A percentile compares a stretch with the other conserved stretches of the same genome.
phyloP scores from a whole-genome alignment of 1,284 basidiomycete species.

The Coriolopsis trogii region DNA sequence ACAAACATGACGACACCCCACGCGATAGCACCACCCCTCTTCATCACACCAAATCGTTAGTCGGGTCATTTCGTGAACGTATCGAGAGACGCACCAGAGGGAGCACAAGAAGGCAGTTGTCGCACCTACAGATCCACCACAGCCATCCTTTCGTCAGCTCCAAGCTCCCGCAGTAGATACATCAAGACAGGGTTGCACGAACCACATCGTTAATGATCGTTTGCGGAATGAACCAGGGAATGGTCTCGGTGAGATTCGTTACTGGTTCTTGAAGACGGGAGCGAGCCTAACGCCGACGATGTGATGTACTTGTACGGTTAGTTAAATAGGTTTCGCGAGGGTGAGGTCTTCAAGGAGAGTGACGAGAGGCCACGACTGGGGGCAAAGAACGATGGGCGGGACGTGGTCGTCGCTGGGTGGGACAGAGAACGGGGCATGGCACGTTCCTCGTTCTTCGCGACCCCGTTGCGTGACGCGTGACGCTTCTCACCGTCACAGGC shows the following conservation, averaged over 20 bases:
- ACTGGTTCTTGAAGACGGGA: slow-evolving; percentile 23
- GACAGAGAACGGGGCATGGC: slow-evolving; percentile 23
- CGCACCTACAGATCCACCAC: slow-evolving; percentile 51
- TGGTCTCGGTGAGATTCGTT: slow-evolving; percentile 18
- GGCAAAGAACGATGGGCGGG: slow-evolving; percentile 22
- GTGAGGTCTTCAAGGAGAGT: slow-evolving; percentile 23
- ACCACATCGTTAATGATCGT: slow-evolving; percentile 34
- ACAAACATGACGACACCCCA: slow-evolving; percentile 72
- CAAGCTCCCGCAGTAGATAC: not conserved
- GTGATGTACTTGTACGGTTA: slow-evolving; percentile 1
- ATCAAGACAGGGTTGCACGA: slow-evolving; percentile 2
- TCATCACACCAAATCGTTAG: not conserved
- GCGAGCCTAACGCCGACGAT: slow-evolving; percentile 18
- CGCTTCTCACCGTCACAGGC: slow-evolving; percentile 17
- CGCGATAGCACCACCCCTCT: slow-evolving; percentile 76
- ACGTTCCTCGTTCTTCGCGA: slow-evolving; percentile 25
- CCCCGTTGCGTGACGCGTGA: slow-evolving; percentile 24
- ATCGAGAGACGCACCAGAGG: slow-evolving; percentile 54
- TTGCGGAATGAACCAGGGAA: slow-evolving; percentile 14
- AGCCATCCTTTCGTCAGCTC: slow-evolving; percentile 7
- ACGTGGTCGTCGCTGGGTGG: slow-evolving; percentile 26
- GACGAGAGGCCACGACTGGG: slow-evolving; percentile 21
- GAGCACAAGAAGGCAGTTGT: slow-evolving; percentile 70
- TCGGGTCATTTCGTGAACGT: not conserved
- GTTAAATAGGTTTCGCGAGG: slow-evolving; percentile 14